Percentiles rank a stretch among this genome's conserved stretches.
phyloP scores from a whole-genome alignment of 164 flowering plant species.

The Malania oleifera region DNA sequence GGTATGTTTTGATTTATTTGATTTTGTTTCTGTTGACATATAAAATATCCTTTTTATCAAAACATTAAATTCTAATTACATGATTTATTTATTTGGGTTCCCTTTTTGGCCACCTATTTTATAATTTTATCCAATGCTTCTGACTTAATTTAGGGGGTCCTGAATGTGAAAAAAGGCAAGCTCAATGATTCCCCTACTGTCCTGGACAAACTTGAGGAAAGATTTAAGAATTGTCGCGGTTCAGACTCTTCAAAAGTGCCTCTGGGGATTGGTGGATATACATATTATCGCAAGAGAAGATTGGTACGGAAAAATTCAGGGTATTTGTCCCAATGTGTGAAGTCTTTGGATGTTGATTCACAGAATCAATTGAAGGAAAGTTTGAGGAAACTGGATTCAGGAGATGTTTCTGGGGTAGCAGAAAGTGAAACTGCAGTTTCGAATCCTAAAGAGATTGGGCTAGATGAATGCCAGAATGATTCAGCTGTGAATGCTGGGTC shows the following conservation, averaged over 20 bases:
- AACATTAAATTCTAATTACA: no score
- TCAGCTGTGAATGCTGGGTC: conserved; percentile 13
- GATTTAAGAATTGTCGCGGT: conserved; percentile 14
- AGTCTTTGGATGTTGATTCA: conserved; percentile 12
- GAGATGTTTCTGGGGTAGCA: conserved; percentile 12
- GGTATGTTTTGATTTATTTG: conserved; percentile 17
- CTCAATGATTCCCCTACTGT: conserved; percentile 15
- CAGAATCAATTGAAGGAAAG: conserved; percentile 19
- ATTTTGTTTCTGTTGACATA: not conserved
- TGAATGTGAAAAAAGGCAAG: conserved; percentile 14
- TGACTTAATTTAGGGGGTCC: conserved; percentile 18
- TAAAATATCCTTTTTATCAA: not conserved
- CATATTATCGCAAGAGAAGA: conserved; percentile 59
- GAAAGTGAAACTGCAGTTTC: conserved; percentile 19
- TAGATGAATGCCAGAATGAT: conserved; percentile 15
- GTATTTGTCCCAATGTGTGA: conserved; percentile 22
- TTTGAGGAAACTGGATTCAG: conserved; percentile 26
- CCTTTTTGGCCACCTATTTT: not conserved
- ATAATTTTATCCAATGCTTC: not conserved
- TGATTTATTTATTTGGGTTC: not conserved
- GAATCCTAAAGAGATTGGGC: conserved; percentile 13
- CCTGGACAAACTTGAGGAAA: conserved; percentile 19
- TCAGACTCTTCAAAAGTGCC: conserved; percentile 23
- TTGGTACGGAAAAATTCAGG: conserved; percentile 30
- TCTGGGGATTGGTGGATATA: conserved; percentile 33